Base-by-base conservation (phyloP, 2,329 filamentous ascomycete genomes). In the Cladophialophora chaetospira region DNA sequence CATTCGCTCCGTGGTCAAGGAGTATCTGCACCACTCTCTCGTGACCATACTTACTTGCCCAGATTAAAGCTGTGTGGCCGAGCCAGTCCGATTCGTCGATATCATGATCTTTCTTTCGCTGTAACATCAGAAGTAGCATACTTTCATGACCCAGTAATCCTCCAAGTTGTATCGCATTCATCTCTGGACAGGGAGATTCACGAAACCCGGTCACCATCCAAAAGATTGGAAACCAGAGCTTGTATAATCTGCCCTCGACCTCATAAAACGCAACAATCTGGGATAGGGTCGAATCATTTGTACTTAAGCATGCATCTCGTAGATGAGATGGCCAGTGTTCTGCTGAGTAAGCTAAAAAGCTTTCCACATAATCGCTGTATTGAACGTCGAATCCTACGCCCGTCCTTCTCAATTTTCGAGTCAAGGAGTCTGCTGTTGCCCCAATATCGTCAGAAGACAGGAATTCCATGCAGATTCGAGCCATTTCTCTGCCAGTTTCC, bases 11-110 rank as follows among this genome's bases (percentile, higher is more conserved):
- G 13, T 5, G 13, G 11, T 52, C 35, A 6, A 56, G 35, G 5
- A 60, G 53, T 21, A 52, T 45, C 47, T 60, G 57, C 21, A 57
- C 47, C 13, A 57, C 45, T 45, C 49, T 45, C 36, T 51, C 42
- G 46, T 57, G 49, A 21, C 55, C 47, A 31, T 36, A 43, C 40
- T 43, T 21, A 43, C 3, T 43, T 43, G 40, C 40, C 40, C 40
- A 43, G 40, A 43, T 55, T 42, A 43, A 5, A 6, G 40, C 40
- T 43, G 40, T 43, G 15, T 21, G 40, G 13, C 40, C 40, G 15
- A 21, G 2, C 4, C 2, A 5, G 3, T 46, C 43, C 2, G 43
- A 2, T 29, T 46, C 26, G 9, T 46, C 43, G 23, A 46, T 46
- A 29, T 46, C 4, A 5, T 29, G 15, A 28, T 46, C 9, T 46